Conservation (phyloP, 164 flowering plant species). For the Saururus chinensis region DNA sequence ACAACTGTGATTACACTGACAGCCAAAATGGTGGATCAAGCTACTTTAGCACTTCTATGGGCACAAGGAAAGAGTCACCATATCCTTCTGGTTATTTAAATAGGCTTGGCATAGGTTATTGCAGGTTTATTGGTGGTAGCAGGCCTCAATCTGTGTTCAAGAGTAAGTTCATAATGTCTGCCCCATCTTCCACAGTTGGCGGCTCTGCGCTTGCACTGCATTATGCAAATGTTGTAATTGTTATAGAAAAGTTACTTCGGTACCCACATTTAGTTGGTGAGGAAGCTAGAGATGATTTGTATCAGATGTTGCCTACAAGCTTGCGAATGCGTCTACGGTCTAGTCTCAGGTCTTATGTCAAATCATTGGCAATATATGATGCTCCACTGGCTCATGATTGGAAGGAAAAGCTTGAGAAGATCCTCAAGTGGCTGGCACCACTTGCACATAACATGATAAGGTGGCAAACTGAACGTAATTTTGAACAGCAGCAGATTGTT, state of each 20-base stretch:
- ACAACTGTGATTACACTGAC: slow-evolving; percentile 35
- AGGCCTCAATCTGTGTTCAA: slow-evolving; percentile 34
- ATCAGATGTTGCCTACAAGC: slow-evolving; percentile 95
- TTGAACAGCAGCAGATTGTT: slow-evolving; percentile 83
- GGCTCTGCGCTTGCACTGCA: slow-evolving; percentile 92
- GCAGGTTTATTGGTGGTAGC: slow-evolving; percentile 10
- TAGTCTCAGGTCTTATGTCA: slow-evolving; percentile 57
- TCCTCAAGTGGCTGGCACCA: slow-evolving; percentile 79
- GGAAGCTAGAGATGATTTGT: slow-evolving; percentile 89
- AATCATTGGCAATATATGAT: slow-evolving; percentile 76
- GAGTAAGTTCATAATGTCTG: slow-evolving; percentile 36
- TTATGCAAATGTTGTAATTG: slow-evolving; percentile 88
- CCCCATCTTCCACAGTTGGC: slow-evolving; percentile 68
- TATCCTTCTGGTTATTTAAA: slow-evolving; percentile 22
- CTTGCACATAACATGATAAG: slow-evolving; percentile 91
- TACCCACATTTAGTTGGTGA: slow-evolving; percentile 97
- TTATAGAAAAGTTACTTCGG: slow-evolving; percentile 79
- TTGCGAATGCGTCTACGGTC: slow-evolving; percentile 49
- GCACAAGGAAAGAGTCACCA: slow-evolving; percentile 26
- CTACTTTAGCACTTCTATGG: slow-evolving; percentile 17
- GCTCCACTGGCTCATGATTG: slow-evolving; percentile 92
- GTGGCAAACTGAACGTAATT: slow-evolving; percentile 96
- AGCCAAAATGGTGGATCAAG: slow-evolving; percentile 28
- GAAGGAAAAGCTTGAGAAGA: slow-evolving; percentile 67
- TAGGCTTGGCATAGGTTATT: slow-evolving; percentile 16